Percentiles rank a stretch among this genome's conserved stretches.
Conservation (phyloP, 2,329 filamentous ascomycete genomes). For the Fusarium globosum region DNA sequence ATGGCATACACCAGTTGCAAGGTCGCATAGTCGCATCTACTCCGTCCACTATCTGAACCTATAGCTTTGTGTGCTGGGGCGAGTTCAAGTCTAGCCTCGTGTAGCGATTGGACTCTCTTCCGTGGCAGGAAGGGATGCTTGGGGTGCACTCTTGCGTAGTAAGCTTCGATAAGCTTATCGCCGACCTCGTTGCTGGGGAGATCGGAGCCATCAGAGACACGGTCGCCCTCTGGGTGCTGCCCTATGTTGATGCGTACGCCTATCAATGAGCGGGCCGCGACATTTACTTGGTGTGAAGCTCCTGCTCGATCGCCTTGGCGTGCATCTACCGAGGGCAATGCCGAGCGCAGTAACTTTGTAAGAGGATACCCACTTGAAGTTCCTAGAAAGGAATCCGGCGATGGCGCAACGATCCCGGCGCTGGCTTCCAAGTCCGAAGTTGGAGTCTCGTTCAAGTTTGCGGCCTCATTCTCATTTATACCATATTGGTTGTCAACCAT, state of each 20-base stretch:
- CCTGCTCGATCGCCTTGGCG: not conserved
- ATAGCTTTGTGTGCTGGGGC: not conserved
- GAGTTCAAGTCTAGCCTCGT: not conserved
- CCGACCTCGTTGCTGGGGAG: not conserved
- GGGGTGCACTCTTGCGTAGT: slow-evolving; percentile 1
- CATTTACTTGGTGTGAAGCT: not conserved
- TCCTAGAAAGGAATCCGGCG: not conserved
- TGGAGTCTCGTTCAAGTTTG: not conserved
- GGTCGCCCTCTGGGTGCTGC: accelerated
- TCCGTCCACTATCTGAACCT: not conserved
- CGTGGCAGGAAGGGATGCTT: slow-evolving; percentile 2
- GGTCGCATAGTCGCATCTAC: not conserved
- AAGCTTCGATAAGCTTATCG: not conserved
- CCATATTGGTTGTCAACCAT: not conserved
- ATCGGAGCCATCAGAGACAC: not conserved
- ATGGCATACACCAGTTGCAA: slow-evolving; percentile 6
- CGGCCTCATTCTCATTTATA: not conserved
- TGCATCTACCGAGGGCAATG: not conserved
- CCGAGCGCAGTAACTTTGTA: not conserved
- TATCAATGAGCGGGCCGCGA: not conserved
- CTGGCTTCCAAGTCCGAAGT: slow-evolving; percentile 6
- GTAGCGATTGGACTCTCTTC: not conserved
- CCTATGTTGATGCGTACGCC: not conserved
- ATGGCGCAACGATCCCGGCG: slow-evolving; percentile 1
- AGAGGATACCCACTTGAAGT: slow-evolving; percentile 10